Conservation (phyloP, 768 basidiomycete species). For the Termitomyces sp. region DNA sequence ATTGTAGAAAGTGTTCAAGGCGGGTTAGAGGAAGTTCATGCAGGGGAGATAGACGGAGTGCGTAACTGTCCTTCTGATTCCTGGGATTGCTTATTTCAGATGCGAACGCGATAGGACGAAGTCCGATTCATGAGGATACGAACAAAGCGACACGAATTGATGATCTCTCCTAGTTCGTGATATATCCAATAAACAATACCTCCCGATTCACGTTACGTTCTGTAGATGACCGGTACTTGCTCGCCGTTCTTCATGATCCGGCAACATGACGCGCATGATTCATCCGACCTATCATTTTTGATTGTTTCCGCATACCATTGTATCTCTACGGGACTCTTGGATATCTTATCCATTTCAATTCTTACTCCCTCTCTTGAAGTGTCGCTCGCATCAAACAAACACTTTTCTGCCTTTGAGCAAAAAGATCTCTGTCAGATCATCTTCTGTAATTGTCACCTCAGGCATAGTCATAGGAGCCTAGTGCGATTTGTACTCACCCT, state of each 20-base stretch:
- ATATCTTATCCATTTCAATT: not conserved
- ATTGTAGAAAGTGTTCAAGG: conserved; percentile 77
- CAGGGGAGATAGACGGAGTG: conserved; percentile 25
- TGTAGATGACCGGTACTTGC: conserved; percentile 72
- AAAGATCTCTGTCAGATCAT: not conserved
- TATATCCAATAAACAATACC: not conserved
- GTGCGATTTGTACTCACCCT: not conserved
- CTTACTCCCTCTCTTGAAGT: too few species aligned
- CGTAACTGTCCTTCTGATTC: not conserved
- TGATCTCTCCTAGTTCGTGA: conserved; percentile 86
- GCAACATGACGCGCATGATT: conserved; percentile 29
- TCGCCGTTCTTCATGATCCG: conserved; percentile 84
- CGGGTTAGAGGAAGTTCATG: conserved; percentile 78
- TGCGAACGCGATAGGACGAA: conserved; percentile 56
- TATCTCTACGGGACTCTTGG: conserved; percentile 10
- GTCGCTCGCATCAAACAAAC: not conserved
- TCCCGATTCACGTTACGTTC: not conserved
- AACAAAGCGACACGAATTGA: conserved; percentile 87
- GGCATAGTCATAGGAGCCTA: not conserved
- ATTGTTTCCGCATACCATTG: not conserved
- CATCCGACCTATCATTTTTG: not conserved
- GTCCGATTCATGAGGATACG: conserved; percentile 87
- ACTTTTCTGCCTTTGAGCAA: not conserved
- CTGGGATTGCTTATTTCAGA: not conserved
- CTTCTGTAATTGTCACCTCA: not conserved